These are phyloP conservation scores for Pythium pyrilobum DNA, from an alignment of 352 stramenopile species.

Conservation along the genomic window DNA sequence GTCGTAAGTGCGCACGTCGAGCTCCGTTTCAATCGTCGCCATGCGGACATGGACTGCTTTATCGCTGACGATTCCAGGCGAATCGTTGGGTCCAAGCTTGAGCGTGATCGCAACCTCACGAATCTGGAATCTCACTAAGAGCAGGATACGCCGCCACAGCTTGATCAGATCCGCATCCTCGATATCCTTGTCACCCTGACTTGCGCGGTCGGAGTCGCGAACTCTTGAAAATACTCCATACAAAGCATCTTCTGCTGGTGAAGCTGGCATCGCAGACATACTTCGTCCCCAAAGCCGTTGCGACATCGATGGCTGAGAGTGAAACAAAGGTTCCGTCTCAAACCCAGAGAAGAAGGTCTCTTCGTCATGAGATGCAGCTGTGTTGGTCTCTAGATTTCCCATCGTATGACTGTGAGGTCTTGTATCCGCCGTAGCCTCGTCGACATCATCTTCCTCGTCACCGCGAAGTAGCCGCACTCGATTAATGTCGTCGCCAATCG, in stretches of 20 bases:
- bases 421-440: background rate
- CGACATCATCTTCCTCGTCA: background rate
- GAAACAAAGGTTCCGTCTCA: constrained; percentile 9
- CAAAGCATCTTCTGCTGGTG: background rate
- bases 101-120: constrained; percentile 29
- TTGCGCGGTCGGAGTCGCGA: constrained; percentile 2
- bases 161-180: constrained; percentile 52
- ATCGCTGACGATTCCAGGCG: constrained; percentile 2
- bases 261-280: background rate
- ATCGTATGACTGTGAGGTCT: background rate
- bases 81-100: constrained; percentile 5
- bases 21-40: constrained; percentile 52
- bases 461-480: background rate
- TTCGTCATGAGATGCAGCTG: constrained; percentile 8
- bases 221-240: constrained; percentile 8
- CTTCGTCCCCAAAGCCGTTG: constrained; percentile 1
- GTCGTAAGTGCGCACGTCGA: constrained; percentile 66
- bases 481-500: constrained; percentile 66
- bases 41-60: constrained; percentile 56
- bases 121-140: constrained; percentile 25
- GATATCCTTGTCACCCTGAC: constrained; percentile 40
- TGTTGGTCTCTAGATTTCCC: constrained; percentile 6
- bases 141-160: constrained; percentile 56
- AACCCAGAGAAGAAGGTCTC: constrained; percentile 18
- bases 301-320: constrained; percentile 2